Evolutionary conservation across 2,329 filamentous ascomycete species (phyloP).

Genomic region (Sarocladium oryzae): DNA sequence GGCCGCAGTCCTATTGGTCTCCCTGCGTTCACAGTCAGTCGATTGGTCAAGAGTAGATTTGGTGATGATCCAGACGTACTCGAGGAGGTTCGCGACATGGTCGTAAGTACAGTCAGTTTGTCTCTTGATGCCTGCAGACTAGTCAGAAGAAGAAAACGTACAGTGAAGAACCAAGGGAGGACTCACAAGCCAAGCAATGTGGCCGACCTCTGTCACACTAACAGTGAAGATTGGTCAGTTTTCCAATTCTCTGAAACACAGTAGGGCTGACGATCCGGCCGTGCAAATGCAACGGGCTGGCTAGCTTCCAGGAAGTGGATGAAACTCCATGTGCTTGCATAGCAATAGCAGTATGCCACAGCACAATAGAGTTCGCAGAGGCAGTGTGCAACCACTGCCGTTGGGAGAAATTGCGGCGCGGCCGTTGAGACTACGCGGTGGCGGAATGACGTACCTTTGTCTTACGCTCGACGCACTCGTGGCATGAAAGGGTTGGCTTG

Average conservation of each 20-base stretch:
- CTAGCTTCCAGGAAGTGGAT: too few species aligned
- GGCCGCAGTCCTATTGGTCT: conserved; percentile 47
- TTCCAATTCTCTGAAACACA: not conserved
- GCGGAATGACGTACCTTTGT: conserved; percentile 55
- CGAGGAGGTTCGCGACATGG: conserved; percentile 67
- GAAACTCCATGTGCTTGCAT: not conserved
- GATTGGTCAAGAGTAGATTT: not conserved
- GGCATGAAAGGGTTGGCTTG: conserved; percentile 73
- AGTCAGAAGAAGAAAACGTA: conserved; percentile 14
- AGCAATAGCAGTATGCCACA: too few species aligned
- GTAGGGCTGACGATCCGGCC: too few species aligned
- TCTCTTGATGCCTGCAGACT: conserved; percentile 60
- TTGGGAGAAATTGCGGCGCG: not conserved
- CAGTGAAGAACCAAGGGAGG: not conserved
- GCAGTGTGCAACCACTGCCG: not conserved
- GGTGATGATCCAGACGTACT: conserved; percentile 41
- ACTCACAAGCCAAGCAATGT: conserved; percentile 58
- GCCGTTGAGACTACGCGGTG: not conserved
- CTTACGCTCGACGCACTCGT: conserved; percentile 75
- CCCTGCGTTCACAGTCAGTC: conserved; percentile 32
- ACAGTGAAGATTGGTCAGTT: conserved; percentile 6
- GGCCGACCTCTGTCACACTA: conserved; percentile 72
- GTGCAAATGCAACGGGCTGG: not conserved
- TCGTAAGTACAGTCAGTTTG: conserved; percentile 72
- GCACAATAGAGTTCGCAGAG: not conserved